phyloP scores from a whole-genome alignment of 202 grass and related monocot genomes.

The Cymbopogon flexuosus region DNA sequence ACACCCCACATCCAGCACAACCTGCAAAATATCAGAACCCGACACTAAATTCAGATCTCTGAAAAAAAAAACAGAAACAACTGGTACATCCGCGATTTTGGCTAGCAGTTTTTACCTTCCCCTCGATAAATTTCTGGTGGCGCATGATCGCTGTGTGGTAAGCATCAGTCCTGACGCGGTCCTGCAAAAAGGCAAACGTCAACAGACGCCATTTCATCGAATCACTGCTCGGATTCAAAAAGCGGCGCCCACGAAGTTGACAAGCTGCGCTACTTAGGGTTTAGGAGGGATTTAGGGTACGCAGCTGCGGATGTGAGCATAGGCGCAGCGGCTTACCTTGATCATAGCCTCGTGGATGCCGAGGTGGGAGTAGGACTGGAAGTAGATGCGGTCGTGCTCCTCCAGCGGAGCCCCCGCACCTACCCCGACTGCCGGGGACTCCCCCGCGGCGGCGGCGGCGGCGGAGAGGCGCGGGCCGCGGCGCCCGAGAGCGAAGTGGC shows the following conservation, averaged over 20 bases:
- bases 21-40: constrained; percentile 38
- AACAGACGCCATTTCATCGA: not conserved
- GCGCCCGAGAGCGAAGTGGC: constrained; percentile 42
- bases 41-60: not conserved
- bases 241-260: not conserved
- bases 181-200: constrained; percentile 40
- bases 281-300: constrained; percentile 24
- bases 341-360: constrained; percentile 81
- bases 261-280: constrained; percentile 5
- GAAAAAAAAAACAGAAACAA: not conserved
- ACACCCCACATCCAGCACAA: constrained; percentile 93
- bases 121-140: constrained; percentile 83
- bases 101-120: constrained; percentile 52
- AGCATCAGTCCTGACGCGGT: constrained; percentile 76
- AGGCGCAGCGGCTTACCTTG: constrained; percentile 39
- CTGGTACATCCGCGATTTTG: not conserved
- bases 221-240: not conserved
- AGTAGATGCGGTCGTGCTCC: constrained; percentile 66
- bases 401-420: constrained; percentile 28
- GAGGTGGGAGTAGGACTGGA: constrained; percentile 76
- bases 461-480: constrained; percentile 34
- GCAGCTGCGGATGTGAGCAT: not conserved
- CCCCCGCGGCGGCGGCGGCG: not conserved
- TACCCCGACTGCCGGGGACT: constrained; percentile 21
- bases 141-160: constrained; percentile 64